Evolutionary conservation across 805 yeast genomes (phyloP).

Genomic region (Nakazawaea holstii): DNA sequence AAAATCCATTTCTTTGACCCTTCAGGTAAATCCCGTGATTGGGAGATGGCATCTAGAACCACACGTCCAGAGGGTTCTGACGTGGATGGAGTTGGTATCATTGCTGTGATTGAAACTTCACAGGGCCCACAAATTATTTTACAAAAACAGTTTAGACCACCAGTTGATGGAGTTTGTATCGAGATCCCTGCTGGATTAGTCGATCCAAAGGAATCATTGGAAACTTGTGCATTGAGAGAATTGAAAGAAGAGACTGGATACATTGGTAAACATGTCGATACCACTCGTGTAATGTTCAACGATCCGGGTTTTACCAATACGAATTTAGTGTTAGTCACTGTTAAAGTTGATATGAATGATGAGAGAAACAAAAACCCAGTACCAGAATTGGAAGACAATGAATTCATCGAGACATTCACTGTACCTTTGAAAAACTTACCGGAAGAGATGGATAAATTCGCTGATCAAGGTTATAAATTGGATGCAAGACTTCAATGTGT

Average conservation of each 20-base stretch:
- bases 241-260: conserved; percentile 91
- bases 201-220: conserved; percentile 76
- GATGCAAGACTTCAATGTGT: conserved; percentile 88
- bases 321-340: conserved; percentile 72
- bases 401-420: conserved; percentile 84
- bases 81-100: conserved; percentile 87
- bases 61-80: conserved; percentile 61
- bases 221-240: conserved; percentile 81
- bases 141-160: conserved; percentile 92
- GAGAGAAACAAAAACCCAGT: conserved; percentile 63
- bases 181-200: conserved; percentile 95
- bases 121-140: conserved; percentile 48
- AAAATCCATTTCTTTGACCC: conserved; percentile 72
- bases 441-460: conserved; percentile 44
- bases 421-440: conserved; percentile 60
- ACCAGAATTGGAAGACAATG: conserved; percentile 81
- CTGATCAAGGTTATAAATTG: conserved; percentile 62
- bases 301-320: conserved; percentile 83
- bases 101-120: conserved; percentile 59
- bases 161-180: conserved; percentile 80
- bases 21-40: conserved; percentile 59
- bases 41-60: conserved; percentile 87
- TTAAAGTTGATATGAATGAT: conserved; percentile 65
- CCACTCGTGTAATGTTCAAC: conserved; percentile 30
- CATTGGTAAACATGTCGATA: conserved; percentile 49